Evolutionary conservation across 2,329 filamentous ascomycete genomes (phyloP).

Genomic region (Escovopsis weberi): DNA sequence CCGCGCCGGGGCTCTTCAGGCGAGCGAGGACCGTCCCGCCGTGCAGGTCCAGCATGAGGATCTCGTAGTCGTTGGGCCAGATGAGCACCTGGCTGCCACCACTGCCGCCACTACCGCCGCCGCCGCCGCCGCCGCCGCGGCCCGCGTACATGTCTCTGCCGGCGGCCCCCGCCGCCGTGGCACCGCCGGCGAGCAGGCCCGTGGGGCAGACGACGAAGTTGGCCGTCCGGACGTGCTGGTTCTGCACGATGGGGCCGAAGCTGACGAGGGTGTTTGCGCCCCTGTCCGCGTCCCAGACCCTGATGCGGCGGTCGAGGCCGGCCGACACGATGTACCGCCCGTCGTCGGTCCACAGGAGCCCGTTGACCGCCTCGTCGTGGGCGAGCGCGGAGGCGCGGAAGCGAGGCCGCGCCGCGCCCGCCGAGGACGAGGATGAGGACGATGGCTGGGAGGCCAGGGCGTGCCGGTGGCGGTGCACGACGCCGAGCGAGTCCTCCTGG

Average conservation of each 20-base stretch:
- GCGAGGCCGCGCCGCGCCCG: slow-evolving; percentile 17
- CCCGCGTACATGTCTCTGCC: too few relatives aligned
- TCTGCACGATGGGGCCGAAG: slow-evolving; percentile 72
- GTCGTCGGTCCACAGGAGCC: slow-evolving; percentile 70
- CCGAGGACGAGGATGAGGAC: not conserved
- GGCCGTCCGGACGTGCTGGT: slow-evolving; percentile 47
- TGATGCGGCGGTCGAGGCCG: slow-evolving; percentile 70
- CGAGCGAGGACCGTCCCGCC: slow-evolving; percentile 60
- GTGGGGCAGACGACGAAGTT: slow-evolving; percentile 50
- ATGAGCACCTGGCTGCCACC: slow-evolving; percentile 48
- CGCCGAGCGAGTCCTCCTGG: slow-evolving; percentile 66
- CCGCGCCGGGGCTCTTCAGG: slow-evolving; percentile 49
- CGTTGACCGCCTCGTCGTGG: slow-evolving; percentile 72
- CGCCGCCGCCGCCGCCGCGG: too few relatives aligned
- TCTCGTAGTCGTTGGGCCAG: slow-evolving; percentile 70
- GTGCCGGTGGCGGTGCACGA: slow-evolving; percentile 30
- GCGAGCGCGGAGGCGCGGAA: slow-evolving; percentile 45
- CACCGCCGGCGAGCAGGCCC: slow-evolving; percentile 28
- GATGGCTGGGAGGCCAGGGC: slow-evolving; percentile 10
- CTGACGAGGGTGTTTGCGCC: slow-evolving; percentile 79
- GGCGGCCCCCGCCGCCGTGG: too few relatives aligned
- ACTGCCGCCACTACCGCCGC: slow-evolving; percentile 10
- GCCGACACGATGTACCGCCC: slow-evolving; percentile 63
- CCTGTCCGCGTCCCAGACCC: slow-evolving; percentile 71
- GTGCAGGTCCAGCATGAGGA: slow-evolving; percentile 66